Conservation (phyloP, 2,329 filamentous ascomycete genomes). For the Pseudogymnoascus sp. region DNA sequence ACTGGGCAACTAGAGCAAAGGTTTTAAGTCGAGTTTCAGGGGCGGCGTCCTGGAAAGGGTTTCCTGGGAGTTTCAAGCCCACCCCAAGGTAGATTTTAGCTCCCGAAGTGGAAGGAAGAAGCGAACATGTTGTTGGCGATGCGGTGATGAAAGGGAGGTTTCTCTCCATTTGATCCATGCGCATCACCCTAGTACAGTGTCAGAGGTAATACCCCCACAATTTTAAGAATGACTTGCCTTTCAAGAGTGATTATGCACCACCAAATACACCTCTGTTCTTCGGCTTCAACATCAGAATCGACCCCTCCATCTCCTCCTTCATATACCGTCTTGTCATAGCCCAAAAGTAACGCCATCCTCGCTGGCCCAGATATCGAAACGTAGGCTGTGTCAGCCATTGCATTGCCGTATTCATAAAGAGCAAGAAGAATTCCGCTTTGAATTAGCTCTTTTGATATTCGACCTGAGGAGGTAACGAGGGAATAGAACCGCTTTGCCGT, state of each 20-base stretch:
- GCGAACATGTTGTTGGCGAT: not conserved
- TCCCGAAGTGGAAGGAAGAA: not conserved
- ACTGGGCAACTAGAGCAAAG: not conserved
- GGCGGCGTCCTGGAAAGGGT: not conserved
- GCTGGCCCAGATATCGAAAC: conserved; percentile 12
- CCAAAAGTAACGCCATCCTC: conserved; percentile 12
- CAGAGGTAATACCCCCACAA: not conserved
- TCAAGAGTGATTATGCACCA: not conserved
- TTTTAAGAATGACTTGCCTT: not conserved
- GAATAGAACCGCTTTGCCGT: conserved; percentile 1
- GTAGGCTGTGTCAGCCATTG: conserved; percentile 8
- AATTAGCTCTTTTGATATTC: conserved; percentile 11
- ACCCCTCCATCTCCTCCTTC: not conserved
- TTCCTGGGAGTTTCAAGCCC: not conserved
- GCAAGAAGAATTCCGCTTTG: conserved; percentile 14
- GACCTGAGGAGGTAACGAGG: conserved; percentile 8
- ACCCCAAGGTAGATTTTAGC: not conserved
- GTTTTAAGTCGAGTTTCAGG: not conserved
- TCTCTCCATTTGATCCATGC: not conserved
- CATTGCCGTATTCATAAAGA: conserved; percentile 13
- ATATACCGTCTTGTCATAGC: conserved; percentile 11
- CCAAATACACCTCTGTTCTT: not conserved
- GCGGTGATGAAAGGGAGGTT: not conserved
- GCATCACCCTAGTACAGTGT: not conserved
- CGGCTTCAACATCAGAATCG: not conserved